Conservation (phyloP, 2,329 filamentous ascomycete genomes). For the Tolypocladium inflatum region DNA sequence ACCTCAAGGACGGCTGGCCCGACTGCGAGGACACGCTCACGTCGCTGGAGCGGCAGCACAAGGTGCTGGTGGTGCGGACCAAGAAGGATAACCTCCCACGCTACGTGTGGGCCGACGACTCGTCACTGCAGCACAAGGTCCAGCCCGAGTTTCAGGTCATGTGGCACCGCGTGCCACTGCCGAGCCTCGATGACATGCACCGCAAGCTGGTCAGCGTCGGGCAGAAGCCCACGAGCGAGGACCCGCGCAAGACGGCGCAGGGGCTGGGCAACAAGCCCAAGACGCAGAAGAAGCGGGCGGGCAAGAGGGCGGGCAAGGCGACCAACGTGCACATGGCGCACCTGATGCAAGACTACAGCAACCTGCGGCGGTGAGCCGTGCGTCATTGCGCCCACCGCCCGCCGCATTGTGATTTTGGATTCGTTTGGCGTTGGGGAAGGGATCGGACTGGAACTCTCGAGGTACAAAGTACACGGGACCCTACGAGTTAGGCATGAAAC, state of each 20-base stretch:
- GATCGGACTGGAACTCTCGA: neutral
- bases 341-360: constrained; percentile 64
- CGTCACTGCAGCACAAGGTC: constrained; percentile 63
- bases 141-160: constrained; percentile 75
- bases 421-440: neutral
- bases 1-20: constrained; percentile 93
- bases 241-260: constrained; percentile 44
- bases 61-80: constrained; percentile 76
- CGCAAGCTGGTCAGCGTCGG: constrained; percentile 67
- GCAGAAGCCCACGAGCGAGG: constrained; percentile 76
- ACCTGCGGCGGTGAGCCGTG: constrained; percentile 28
- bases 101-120: constrained; percentile 84
- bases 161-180: constrained; percentile 75
- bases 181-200: constrained; percentile 65
- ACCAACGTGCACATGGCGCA: constrained; percentile 84
- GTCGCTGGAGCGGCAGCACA: constrained; percentile 66
- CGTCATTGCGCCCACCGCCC: neutral
- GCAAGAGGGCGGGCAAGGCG: constrained; percentile 64
- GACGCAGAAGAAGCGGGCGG: constrained; percentile 61
- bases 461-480: neutral
- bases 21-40: constrained; percentile 72
- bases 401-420: neutral
- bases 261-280: constrained; percentile 48
- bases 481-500: neutral
- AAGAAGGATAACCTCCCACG: constrained; percentile 86